phyloP scores from a whole-genome alignment of 768 basidiomycete species.

The Ephemerocybe angulata region DNA sequence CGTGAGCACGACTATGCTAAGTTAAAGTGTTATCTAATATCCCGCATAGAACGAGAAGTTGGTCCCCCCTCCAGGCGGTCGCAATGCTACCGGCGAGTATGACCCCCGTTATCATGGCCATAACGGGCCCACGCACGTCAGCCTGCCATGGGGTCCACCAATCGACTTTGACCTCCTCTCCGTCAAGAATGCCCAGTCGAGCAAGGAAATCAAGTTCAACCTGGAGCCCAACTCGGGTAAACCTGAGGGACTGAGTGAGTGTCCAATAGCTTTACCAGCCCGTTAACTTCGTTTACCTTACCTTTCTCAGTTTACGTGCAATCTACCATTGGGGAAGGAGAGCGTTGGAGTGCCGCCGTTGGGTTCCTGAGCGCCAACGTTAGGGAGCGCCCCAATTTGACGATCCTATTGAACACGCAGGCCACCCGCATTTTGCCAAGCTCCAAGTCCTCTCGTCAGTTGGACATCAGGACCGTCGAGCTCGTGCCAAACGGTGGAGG shows the following conservation, averaged over 20 bases:
- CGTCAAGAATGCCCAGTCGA: slow-evolving; percentile 29
- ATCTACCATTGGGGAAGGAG: slow-evolving; percentile 17
- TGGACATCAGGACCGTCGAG: slow-evolving; percentile 3
- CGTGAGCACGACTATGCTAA: slow-evolving; percentile 9
- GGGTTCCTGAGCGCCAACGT: slow-evolving; percentile 20
- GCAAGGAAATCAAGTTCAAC: slow-evolving; percentile 36
- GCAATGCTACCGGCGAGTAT: slow-evolving; percentile 29
- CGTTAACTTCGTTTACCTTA: neutral
- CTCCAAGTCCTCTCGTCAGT: neutral
- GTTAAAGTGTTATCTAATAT: neutral
- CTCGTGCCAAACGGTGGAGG: neutral
- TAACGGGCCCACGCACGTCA: slow-evolving; percentile 24
- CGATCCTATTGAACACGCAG: slow-evolving; percentile 16
- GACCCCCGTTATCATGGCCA: slow-evolving; percentile 29
- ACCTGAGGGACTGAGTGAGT: slow-evolving; percentile 37
- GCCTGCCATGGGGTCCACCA: slow-evolving; percentile 22
- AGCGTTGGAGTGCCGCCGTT: slow-evolving; percentile 23
- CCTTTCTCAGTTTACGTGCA: slow-evolving; percentile 17
- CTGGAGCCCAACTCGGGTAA: slow-evolving; percentile 40
- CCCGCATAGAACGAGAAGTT: slow-evolving; percentile 20
- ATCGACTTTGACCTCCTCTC: slow-evolving; percentile 30
- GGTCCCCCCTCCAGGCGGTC: slow-evolving; percentile 26
- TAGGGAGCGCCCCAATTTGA: slow-evolving; percentile 17
- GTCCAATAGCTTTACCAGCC: neutral
- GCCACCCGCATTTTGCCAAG: slow-evolving; percentile 16